Evolutionary conservation across 768 basidiomycete genomes (phyloP).

Genomic region (Agaricus subrufescens): DNA sequence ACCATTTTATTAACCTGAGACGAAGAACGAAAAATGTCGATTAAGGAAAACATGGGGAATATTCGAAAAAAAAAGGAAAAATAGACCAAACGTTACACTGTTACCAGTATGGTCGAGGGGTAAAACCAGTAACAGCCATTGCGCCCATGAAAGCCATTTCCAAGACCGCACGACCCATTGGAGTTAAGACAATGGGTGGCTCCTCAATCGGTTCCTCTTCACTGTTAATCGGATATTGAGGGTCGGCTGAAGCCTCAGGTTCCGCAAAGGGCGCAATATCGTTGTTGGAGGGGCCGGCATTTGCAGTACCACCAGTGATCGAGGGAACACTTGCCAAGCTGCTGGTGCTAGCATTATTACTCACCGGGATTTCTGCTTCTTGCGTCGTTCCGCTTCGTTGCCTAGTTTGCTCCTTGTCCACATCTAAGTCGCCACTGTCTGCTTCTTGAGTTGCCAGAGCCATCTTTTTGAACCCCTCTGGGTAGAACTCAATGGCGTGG

Average conservation of each 20-base stretch:
- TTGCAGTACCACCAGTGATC: not conserved
- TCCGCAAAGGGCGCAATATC: constrained; percentile 6
- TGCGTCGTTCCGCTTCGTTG: not conserved
- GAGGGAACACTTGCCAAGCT: constrained; percentile 9
- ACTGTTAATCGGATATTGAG: not conserved
- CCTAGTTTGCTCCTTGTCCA: too few species aligned
- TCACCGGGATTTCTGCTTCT: not conserved
- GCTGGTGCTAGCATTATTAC: constrained; percentile 8
- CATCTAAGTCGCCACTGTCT: too few species aligned
- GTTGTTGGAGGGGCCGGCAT: not conserved
- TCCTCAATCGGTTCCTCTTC: constrained; percentile 33
- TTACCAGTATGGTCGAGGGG: constrained; percentile 17
- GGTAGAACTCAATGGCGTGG: constrained; percentile 71
- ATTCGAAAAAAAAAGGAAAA: not conserved
- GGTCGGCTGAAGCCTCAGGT: not conserved
- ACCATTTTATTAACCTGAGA: not conserved
- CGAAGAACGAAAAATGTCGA: not conserved
- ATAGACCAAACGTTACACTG: not conserved
- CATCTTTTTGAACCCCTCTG: constrained; percentile 72
- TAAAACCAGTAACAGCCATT: constrained; percentile 49
- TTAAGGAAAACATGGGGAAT: not conserved
- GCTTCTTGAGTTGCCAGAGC: constrained; percentile 46
- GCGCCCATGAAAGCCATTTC: constrained; percentile 55
- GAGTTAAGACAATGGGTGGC: constrained; percentile 40
- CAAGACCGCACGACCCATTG: constrained; percentile 48